Evolutionary conservation across 179 eudicot genomes (phyloP).

Genomic region (Silene vulgaris): DNA sequence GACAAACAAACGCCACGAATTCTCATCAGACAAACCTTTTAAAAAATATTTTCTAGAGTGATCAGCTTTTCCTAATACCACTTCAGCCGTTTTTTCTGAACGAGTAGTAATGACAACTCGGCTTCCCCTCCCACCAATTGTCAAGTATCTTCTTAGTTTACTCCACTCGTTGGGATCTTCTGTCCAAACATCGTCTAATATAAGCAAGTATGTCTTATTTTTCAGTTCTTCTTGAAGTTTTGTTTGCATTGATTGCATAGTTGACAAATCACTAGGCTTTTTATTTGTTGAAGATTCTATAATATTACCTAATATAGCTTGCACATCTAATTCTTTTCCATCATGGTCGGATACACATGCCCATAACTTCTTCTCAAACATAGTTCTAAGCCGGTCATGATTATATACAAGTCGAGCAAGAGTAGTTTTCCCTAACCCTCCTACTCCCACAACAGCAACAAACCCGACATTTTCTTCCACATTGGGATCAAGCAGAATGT

Average conservation of each 20-base stretch:
- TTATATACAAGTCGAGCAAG: slow-evolving; percentile 27
- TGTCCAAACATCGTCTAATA: slow-evolving; percentile 35
- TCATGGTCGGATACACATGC: slow-evolving; percentile 8
- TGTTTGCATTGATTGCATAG: slow-evolving; percentile 1
- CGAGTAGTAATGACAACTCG: slow-evolving; percentile 8
- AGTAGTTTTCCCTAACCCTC: slow-evolving; percentile 34
- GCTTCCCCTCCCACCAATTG: background rate
- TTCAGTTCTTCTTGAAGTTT: background rate
- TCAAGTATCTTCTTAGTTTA: slow-evolving; percentile 15
- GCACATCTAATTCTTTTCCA: background rate
- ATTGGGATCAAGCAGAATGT: background rate
- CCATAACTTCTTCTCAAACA: slow-evolving; percentile 18
- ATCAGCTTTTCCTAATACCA: background rate
- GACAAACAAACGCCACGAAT: slow-evolving; percentile 14
- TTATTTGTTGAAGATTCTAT: background rate
- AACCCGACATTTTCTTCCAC: slow-evolving; percentile 7
- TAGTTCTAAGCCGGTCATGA: slow-evolving; percentile 8
- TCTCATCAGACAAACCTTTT: slow-evolving; percentile 7
- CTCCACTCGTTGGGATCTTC: slow-evolving; percentile 26
- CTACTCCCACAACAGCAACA: slow-evolving; percentile 24
- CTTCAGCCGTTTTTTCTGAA: slow-evolving; percentile 7
- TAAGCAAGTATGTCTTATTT: slow-evolving; percentile 24
- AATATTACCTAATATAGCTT: slow-evolving; percentile 9
- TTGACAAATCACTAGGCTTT: background rate
- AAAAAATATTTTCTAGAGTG: background rate